A percentile compares a stretch with the other conserved stretches of the same genome.
Evolutionary conservation across 768 basidiomycete species (phyloP).

Genomic region (Termitomyces titanicus): DNA sequence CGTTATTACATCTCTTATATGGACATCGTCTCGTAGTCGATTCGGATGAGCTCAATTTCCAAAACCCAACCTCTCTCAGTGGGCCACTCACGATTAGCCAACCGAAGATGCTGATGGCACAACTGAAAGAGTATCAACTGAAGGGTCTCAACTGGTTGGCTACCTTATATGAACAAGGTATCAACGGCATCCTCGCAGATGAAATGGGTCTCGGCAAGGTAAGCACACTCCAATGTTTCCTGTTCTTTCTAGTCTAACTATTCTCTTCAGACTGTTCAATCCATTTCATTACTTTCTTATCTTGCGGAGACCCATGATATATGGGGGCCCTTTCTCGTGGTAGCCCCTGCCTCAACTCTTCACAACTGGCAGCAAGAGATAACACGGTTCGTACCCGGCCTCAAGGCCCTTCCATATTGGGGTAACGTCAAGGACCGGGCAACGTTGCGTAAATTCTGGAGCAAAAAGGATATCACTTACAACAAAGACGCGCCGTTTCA

Average conservation of each 20-base stretch:
- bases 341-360: constrained; percentile 94
- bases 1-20: constrained; percentile 5
- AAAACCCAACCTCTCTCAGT: constrained; percentile 90
- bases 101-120: constrained; percentile 94
- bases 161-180: constrained; percentile 97
- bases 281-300: constrained; percentile 92
- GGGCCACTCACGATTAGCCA: constrained; percentile 85
- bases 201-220: constrained; percentile 97
- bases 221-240: constrained; percentile 9
- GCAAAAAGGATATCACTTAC: constrained; percentile 94
- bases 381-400: constrained; percentile 87
- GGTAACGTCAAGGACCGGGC: constrained; percentile 95
- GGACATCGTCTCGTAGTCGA: constrained; percentile 54
- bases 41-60: constrained; percentile 97
- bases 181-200: constrained; percentile 98
- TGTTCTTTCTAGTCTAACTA: neutral
- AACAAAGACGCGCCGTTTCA: constrained; percentile 96
- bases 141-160: constrained; percentile 98
- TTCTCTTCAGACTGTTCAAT: constrained; percentile 83
- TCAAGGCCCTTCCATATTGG: constrained; percentile 98
- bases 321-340: constrained; percentile 98
- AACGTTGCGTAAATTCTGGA: constrained; percentile 96
- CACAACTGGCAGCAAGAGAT: constrained; percentile 99
- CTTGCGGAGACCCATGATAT: constrained; percentile 97
- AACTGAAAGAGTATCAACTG: constrained; percentile 96